Evolutionary conservation across 2,329 filamentous ascomycete species (phyloP).

Genomic region (Magnaporthiopsis rhizophila): DNA sequence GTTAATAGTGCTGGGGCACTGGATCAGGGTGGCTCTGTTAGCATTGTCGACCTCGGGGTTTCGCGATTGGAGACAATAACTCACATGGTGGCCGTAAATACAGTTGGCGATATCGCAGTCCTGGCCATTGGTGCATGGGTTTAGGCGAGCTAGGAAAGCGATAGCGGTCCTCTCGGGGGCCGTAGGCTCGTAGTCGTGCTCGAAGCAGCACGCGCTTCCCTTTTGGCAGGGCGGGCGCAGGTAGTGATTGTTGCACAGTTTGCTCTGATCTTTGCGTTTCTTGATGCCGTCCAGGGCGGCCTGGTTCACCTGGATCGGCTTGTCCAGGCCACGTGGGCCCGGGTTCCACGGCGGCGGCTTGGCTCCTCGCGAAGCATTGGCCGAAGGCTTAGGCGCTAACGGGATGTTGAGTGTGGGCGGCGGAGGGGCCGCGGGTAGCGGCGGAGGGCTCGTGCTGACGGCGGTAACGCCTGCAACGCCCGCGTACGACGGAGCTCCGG

Average conservation of each 20-base stretch:
- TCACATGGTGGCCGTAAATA: slow-evolving; percentile 56
- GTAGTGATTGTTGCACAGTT: slow-evolving; percentile 56
- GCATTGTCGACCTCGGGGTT: neutral
- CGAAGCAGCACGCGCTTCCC: slow-evolving; percentile 45
- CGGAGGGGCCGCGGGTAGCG: slow-evolving; percentile 1
- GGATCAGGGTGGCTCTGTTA: neutral
- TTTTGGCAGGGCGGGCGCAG: slow-evolving; percentile 50
- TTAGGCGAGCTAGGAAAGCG: slow-evolving; percentile 45
- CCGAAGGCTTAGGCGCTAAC: slow-evolving; percentile 20
- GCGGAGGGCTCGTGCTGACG: slow-evolving; percentile 27
- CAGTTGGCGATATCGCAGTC: slow-evolving; percentile 50
- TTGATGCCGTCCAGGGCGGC: slow-evolving; percentile 45
- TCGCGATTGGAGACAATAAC: slow-evolving; percentile 16
- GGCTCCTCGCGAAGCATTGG: slow-evolving; percentile 14
- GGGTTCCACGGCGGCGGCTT: slow-evolving; percentile 40
- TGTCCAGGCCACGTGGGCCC: slow-evolving; percentile 45
- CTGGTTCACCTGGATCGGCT: slow-evolving; percentile 37
- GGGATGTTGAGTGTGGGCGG: slow-evolving; percentile 28
- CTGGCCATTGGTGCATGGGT: slow-evolving; percentile 50
- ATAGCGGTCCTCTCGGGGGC: slow-evolving; percentile 49
- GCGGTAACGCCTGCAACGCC: slow-evolving; percentile 27
- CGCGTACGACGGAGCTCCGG: slow-evolving; percentile 30
- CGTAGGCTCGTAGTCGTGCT: slow-evolving; percentile 45
- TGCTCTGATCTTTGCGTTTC: slow-evolving; percentile 44
- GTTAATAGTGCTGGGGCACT: slow-evolving; percentile 47